Conservation (phyloP, 768 basidiomycete species). For the Coprinopsis marcescibilis region DNA sequence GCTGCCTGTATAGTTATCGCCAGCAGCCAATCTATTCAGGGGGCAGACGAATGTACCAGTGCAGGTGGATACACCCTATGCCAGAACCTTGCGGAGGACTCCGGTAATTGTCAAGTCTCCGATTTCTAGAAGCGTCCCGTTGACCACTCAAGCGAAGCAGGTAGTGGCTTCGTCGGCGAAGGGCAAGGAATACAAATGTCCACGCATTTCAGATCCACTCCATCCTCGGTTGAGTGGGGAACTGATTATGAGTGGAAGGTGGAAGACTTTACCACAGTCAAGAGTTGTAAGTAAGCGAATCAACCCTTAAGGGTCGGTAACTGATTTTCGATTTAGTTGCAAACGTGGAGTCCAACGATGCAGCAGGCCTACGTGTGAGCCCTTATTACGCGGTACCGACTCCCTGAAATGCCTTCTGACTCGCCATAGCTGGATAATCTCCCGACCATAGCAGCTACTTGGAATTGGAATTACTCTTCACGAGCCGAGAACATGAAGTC, state of each 20-base stretch:
- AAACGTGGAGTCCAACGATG: slow-evolving; percentile 4
- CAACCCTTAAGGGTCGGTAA: not conserved
- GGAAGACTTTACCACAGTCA: not conserved
- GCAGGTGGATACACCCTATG: not conserved
- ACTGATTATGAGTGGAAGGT: slow-evolving; percentile 4
- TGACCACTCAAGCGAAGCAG: not conserved
- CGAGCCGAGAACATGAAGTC: not conserved
- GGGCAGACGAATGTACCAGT: not conserved
- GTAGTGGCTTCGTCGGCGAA: not conserved
- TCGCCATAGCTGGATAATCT: not conserved
- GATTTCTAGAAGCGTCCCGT: not conserved
- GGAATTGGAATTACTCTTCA: slow-evolving; percentile 6
- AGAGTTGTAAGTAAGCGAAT: slow-evolving; percentile 6
- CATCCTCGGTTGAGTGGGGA: not conserved
- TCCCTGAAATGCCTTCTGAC: not conserved
- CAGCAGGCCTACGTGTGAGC: not conserved
- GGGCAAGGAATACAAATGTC: not conserved
- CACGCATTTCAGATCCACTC: not conserved
- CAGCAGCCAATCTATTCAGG: no score
- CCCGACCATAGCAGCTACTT: slow-evolving; percentile 1
- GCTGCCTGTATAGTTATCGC: no score
- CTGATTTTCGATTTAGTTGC: not conserved
- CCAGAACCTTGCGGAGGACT: not conserved
- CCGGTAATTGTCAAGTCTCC: not conserved
- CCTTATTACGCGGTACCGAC: not conserved